Evolutionary conservation across 2,329 filamentous ascomycete species (phyloP).

Genomic region (Penicillium sp.): DNA sequence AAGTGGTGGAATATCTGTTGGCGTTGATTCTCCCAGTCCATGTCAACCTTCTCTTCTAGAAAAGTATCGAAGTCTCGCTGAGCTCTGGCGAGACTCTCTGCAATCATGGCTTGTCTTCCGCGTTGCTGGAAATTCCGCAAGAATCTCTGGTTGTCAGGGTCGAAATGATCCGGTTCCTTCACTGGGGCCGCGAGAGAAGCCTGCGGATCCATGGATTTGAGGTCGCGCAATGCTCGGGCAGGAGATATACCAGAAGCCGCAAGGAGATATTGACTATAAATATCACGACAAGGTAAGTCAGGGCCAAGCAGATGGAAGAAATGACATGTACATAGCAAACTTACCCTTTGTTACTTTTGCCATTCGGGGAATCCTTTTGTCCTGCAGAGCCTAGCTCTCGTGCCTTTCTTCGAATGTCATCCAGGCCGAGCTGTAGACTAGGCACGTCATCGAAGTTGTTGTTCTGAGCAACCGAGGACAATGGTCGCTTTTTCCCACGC

Average conservation of each 20-base stretch:
- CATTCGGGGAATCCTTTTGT: constrained; percentile 43
- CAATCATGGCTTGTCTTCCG: constrained; percentile 85
- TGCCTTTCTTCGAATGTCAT: constrained; percentile 74
- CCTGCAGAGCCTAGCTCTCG: constrained; percentile 70
- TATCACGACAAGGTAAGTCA: constrained; percentile 13
- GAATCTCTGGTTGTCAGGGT: constrained; percentile 64
- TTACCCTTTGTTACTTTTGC: constrained; percentile 52
- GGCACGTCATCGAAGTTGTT: constrained; percentile 71
- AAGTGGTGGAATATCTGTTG: constrained; percentile 95
- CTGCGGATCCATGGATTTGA: constrained; percentile 75
- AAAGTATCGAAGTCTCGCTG: constrained; percentile 90
- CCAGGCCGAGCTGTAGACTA: constrained; percentile 82
- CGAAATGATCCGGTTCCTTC: constrained; percentile 43
- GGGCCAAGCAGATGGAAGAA: neutral
- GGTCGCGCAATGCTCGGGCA: constrained; percentile 76
- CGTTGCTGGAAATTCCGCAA: constrained; percentile 82
- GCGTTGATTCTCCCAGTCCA: constrained; percentile 94
- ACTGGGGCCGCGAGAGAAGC: constrained; percentile 44
- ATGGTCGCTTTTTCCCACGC: constrained; percentile 63
- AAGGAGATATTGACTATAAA: constrained; percentile 75
- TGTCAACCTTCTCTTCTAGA: constrained; percentile 87
- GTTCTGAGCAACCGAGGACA: constrained; percentile 58
- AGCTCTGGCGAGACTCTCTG: constrained; percentile 83
- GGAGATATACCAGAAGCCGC: constrained; percentile 91
- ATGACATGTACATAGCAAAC: constrained; percentile 25